Evolutionary conservation across 1,284 basidiomycete genomes (phyloP).

Genomic region (Cutaneotrichosporon sp.): DNA sequence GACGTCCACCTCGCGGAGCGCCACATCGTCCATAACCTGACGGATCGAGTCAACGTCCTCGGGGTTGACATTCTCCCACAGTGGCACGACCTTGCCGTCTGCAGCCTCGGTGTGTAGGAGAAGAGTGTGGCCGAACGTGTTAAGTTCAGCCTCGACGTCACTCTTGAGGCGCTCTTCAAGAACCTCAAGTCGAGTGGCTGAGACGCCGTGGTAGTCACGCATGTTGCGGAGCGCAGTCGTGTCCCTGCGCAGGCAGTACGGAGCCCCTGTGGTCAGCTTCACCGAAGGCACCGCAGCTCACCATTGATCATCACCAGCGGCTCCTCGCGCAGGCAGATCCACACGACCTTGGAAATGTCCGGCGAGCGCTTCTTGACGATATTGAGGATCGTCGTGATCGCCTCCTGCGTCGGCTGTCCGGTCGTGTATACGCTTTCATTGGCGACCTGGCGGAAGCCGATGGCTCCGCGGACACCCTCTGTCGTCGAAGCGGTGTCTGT

Average conservation of each 20-base stretch:
- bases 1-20: constrained; percentile 55
- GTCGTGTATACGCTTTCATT: constrained; percentile 80
- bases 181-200: constrained; percentile 77
- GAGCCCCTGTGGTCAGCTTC: constrained; percentile 37
- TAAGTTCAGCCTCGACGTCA: constrained; percentile 82
- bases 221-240: constrained; percentile 79
- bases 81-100: constrained; percentile 84
- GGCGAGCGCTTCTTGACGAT: constrained; percentile 67
- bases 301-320: constrained; percentile 82
- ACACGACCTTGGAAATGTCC: constrained; percentile 66
- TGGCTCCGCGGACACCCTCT: constrained; percentile 78
- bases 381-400: constrained; percentile 77
- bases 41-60: constrained; percentile 79
- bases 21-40: constrained; percentile 75
- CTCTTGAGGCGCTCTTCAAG: constrained; percentile 88
- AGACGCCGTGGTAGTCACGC: constrained; percentile 90
- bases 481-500: constrained; percentile 64
- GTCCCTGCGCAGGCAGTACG: constrained; percentile 61
- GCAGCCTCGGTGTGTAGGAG: constrained; percentile 86
- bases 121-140: constrained; percentile 75
- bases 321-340: constrained; percentile 92
- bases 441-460: constrained; percentile 88
- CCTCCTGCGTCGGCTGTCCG: constrained; percentile 87
- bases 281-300: constrained; percentile 16
- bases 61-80: constrained; percentile 89